Percentiles rank a stretch among this genome's conserved stretches.
Conservation (phyloP, 2,329 filamentous ascomycete species). For the Fusarium metavorans region DNA sequence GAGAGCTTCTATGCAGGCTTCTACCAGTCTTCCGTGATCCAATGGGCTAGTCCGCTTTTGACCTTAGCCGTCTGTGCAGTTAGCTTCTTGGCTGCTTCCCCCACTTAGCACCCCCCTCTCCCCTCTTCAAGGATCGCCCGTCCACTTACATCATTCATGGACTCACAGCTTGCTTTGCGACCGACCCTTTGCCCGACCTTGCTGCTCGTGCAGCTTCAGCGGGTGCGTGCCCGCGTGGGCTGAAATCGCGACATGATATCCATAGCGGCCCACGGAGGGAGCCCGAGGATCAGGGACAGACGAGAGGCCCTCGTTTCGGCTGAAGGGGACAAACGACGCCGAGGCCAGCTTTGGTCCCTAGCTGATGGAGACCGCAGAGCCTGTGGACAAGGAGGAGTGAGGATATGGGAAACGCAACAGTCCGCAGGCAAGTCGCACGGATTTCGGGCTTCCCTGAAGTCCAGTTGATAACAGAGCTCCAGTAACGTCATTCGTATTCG, state of each 20-base stretch:
- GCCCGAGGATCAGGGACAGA: conserved; percentile 19
- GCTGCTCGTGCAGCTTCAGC: conserved; percentile 19
- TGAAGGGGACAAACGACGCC: conserved; percentile 18
- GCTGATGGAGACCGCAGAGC: not conserved
- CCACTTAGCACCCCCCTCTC: conserved; percentile 34
- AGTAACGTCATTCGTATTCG: not conserved
- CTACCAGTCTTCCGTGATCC: conserved; percentile 38
- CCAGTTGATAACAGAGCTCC: not conserved
- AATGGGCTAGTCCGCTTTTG: conserved; percentile 25
- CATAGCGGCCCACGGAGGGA: conserved; percentile 17
- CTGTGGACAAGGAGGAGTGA: not conserved
- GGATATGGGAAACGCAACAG: not conserved
- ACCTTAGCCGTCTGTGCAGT: conserved; percentile 14
- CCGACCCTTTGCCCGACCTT: conserved; percentile 21
- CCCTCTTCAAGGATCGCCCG: conserved; percentile 33
- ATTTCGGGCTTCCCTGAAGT: not conserved
- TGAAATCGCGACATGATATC: conserved; percentile 24
- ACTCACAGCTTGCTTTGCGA: conserved; percentile 33
- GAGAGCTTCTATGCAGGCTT: conserved; percentile 46
- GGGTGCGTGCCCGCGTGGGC: conserved; percentile 20
- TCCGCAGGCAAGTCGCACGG: not conserved
- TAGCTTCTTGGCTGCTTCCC: conserved; percentile 34
- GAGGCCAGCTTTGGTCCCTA: conserved; percentile 6
- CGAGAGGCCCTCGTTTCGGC: conserved; percentile 9
- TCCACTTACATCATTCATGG: conserved; percentile 46